Evolutionary conservation across 495 filamentous ascomycete species (phyloP), one percentile per base, ranked within the genome.

Genomic region (Penicillium angulare): DNA sequence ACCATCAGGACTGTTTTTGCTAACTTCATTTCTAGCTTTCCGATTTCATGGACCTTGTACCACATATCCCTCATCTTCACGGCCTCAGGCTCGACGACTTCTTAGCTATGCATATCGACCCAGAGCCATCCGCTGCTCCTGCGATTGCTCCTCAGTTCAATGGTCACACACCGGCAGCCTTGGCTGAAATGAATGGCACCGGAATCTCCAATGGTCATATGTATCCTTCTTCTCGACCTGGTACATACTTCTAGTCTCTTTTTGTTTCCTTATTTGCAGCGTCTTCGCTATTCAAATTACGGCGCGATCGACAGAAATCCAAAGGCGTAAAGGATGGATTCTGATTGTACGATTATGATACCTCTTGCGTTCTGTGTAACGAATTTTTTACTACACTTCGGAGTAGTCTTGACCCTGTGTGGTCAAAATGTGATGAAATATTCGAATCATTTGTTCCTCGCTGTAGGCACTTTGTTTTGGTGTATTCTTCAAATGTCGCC

Each of bases 31-130:
- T 5, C 21, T 23, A 86, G 82, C 78, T 86, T 42, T 84, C 85
- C 43, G 87, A 90, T 62, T 88, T 90, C 65, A 80, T 87, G 75
- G 82, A 79, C 57, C 79, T 86, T 29, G 79, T 88, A 24, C 84
- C 86, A 13, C 82, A 82, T 53, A 79, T 87, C 47, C 80, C 81
- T 38, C 87, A 90, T 63, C 78, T 90, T 16, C 78, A 80, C 23
- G 78, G 80, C 45, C 39, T 90, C 34, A 75, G 80, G 41, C 70
- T 88, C 9, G 67, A 73, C 7, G 68, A 73, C 16, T 73, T 73
- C 40, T 27, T 77, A 39, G 72, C 64, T 50, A 77, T 77, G 74
- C 74, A 77, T 44, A 69, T 77, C 41, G 74, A 77, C 39, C 64
- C 63, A 18, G 74, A 77, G 47, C 69, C 73, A 10, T 43, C 57